Base-by-base conservation (phyloP, 2,329 filamentous ascomycete species). In the Lizonia empirigonia region DNA sequence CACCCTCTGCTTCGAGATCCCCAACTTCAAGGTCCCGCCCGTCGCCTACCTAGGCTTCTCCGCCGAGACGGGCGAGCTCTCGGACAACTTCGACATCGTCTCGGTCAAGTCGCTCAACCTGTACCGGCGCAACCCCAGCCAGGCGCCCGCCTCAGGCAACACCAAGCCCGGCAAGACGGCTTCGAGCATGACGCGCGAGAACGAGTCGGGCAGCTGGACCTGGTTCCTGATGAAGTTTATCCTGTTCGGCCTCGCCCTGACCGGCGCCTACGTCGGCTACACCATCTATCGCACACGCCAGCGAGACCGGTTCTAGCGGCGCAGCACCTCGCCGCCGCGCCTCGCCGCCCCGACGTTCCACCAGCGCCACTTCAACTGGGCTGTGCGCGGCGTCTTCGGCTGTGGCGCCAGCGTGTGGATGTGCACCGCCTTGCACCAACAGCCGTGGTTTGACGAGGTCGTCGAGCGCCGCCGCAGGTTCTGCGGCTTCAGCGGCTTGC, bases 81-180 rank as follows among this genome's bases (percentile, higher is more conserved):
- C 87, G 75, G 94, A 99, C 78, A 96, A 96, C 81, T 93, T 97
- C 81, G 94, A 99, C 77, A 95, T 99, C 74, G 85, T 97, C 71
- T 88, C 85, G 41, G 83, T 99, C 65, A 81, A 86, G 58, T 87
- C 93, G 50, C 89, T 88, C 80, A 99, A 97, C 75, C 79, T 99
- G 56, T 97, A 97, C 78, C 86, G 83, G 64, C 84, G 62, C 53
- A 66, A 60, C 39, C 62, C 61, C 15, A 50, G 53, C 32, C 44
- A 48, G 50, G 56, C 65, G 44, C 62, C 62, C 33, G 48, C 44
- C 7, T 56, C 53, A 2, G 54, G 51, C 4, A 45, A 36, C 10
- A 35, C 44, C 18, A 45, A 47, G 26, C 50, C 64, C 46, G 59
- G 64, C 27, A 65, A 63, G 29, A 45, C 51, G 8, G 51, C 53